Base-by-base conservation (phyloP, 2,329 filamentous ascomycete species). In the Exophiala aquamarina region DNA sequence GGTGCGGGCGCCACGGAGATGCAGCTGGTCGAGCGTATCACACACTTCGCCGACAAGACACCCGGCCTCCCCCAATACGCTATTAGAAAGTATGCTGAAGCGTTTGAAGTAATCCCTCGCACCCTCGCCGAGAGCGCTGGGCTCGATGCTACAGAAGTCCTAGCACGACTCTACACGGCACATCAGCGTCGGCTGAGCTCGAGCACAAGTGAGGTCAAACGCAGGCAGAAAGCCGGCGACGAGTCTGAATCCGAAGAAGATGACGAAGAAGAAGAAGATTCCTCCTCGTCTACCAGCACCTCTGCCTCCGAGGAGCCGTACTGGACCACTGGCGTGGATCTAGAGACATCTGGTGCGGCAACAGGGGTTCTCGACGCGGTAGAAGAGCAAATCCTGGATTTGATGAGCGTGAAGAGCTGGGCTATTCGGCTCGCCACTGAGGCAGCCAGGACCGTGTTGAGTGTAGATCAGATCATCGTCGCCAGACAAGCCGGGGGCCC, bases 391-490 rank as follows among this genome's bases (percentile, higher is more conserved):
- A 96, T 98, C 59, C 77, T 98, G 45, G 94, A 98, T 66, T 78
- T 98, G 34, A 79, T 97, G 72, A 83, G 91, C 52, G 84, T 87
- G 57, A 98, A 98, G 80, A 85, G 84, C 65, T 97, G 91, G 92
- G 93, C 93, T 37, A 95, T 98, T 70, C 93, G 93, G 74, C 78
- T 98, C 56, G 94, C 93, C 29, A 96, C 92, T 18, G 93, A 98
- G 72, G 86, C 93, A 32, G 92, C 90, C 43, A 82, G 93, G 62
- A 98, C 93, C 38, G 87, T 98, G 21, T 76, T 98, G 56, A 95
- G 90, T 38, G 93, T 98, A 31, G 93, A 98, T 71, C 94, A 98
- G 74, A 98, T 98, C 65, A 98, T 98, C 66, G 93, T 98, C 48
- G 91, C 94, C 55, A 84, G 92, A 73, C 93, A 97, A 74, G 93